Evolutionary conservation across 2,329 filamentous ascomycete species (phyloP), one percentile per base, ranked within the genome.

Genomic region (Arthrobotrys iridis): DNA sequence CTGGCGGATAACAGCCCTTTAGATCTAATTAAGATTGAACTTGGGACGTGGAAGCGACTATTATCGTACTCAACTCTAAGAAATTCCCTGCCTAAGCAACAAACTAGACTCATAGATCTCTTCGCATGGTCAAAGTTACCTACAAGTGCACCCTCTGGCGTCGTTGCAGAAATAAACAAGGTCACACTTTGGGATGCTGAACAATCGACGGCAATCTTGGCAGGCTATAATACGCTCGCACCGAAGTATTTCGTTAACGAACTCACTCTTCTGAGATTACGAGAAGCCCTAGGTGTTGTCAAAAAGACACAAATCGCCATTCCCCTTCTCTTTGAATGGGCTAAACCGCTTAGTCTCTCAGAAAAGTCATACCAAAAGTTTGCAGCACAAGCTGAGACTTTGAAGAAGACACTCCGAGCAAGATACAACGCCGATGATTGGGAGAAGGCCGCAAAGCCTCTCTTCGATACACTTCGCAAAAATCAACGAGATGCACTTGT

Each of bases 401-500:
- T 52, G 26, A 52, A 30, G 48, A 28, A 52, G 10, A 11, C 26
- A 11, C 48, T 67, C n/a, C 45, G 55, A 37, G 59, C 26, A 26
- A 26, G 45, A 10, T 67, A 62, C 8, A 60, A 46, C 2, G 10
- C 35, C n/a, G 43, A 65, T 10, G 66, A 72, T 26, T 76, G 67
- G 73, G 43, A 41, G 20, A 55, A 46, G 4, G 52, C 71, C 8
- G 20, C 60, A 4, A 73, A 73, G 22, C 66, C 67, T n/a, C 7
- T 76, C 2, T 18, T 43, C 35, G 20, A 73, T 6, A 37, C 57
- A 6, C 66, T 67, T n/a, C 67, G 60, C 5, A 15, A n/a, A 7
- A 52, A 66, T 20, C 46, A 63, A n/a, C 73, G 60, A 3, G 60
- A 73, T 18, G 43, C 73, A 6, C 11, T 76, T 3, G 45, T 67